Conservation (phyloP, 495 filamentous ascomycete species). For the Extremus antarcticus region DNA sequence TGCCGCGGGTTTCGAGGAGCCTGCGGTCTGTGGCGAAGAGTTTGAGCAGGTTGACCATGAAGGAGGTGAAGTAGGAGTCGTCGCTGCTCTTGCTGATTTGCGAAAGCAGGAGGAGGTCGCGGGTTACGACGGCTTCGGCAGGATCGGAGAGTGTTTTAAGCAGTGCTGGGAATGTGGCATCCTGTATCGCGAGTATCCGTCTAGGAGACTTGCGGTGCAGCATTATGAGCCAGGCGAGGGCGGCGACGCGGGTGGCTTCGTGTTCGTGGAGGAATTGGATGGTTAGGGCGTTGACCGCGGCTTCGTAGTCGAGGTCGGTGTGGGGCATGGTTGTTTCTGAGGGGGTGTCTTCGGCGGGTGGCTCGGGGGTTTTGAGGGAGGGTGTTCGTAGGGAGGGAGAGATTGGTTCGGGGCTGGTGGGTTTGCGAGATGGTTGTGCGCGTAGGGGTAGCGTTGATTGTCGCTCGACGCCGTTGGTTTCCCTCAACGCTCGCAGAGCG, state of each 20-base stretch:
- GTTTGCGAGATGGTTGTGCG: conserved; percentile 2
- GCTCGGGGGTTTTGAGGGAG: conserved; percentile 22
- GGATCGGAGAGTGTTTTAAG: conserved; percentile 96
- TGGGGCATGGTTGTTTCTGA: conserved; percentile 32
- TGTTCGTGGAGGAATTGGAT: conserved; percentile 92
- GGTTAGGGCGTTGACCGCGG: conserved; percentile 89
- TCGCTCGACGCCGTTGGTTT: conserved; percentile 11
- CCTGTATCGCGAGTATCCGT: conserved; percentile 82
- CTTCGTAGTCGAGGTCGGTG: conserved; percentile 86
- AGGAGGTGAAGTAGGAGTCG: conserved; percentile 91
- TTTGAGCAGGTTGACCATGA: conserved; percentile 94
- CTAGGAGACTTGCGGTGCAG: conserved; percentile 86
- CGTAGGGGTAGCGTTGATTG: conserved; percentile 2
- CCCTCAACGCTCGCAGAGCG: not conserved
- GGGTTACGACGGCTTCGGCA: conserved; percentile 88
- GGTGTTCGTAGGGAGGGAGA: not conserved
- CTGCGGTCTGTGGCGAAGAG: conserved; percentile 89
- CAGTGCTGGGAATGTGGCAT: conserved; percentile 91
- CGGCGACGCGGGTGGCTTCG: conserved; percentile 87
- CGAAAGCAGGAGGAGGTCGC: conserved; percentile 85
- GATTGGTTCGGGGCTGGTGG: conserved; percentile 12
- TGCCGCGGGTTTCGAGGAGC: conserved; percentile 83
- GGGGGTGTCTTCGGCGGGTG: conserved; percentile 26
- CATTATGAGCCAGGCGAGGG: conserved; percentile 94
- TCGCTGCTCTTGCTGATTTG: conserved; percentile 95